phyloP scores from a whole-genome alignment of 2,329 filamentous ascomycete genomes.

The Daldinia sp. region DNA sequence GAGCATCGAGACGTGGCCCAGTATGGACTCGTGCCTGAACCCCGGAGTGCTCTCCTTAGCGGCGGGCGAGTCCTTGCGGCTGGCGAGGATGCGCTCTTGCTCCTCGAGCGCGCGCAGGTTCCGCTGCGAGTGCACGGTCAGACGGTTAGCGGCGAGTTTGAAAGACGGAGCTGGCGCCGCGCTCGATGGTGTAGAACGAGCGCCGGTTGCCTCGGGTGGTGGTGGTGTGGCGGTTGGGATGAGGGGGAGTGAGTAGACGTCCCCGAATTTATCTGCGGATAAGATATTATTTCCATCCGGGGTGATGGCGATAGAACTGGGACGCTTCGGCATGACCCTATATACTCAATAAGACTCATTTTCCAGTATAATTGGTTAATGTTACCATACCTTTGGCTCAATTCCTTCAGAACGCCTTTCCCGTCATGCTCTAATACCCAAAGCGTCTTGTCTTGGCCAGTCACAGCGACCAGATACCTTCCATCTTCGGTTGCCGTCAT shows the following conservation, averaged over 20 bases:
- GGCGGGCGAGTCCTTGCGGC: slow-evolving; percentile 44
- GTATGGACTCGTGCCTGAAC: slow-evolving; percentile 82
- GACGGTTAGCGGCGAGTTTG: slow-evolving; percentile 64
- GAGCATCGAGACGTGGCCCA: slow-evolving; percentile 96
- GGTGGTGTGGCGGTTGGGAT: slow-evolving; percentile 52
- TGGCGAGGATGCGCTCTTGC: slow-evolving; percentile 59
- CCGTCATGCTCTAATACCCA: slow-evolving; percentile 80
- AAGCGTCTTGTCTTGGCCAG: slow-evolving; percentile 91
- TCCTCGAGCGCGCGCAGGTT: slow-evolving; percentile 71
- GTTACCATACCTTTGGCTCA: slow-evolving; percentile 75
- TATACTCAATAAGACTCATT: slow-evolving; percentile 46
- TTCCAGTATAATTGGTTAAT: slow-evolving; percentile 2
- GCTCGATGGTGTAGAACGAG: slow-evolving; percentile 7
- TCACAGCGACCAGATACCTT: slow-evolving; percentile 79
- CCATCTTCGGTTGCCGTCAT: slow-evolving; percentile 73
- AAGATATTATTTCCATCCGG: slow-evolving; percentile 79
- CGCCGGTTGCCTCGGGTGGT: slow-evolving; percentile 17
- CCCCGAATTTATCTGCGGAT: slow-evolving; percentile 94
- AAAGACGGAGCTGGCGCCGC: slow-evolving; percentile 48
- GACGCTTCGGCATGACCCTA: slow-evolving; percentile 89
- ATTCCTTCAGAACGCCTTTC: slow-evolving; percentile 70
- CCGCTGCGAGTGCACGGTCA: slow-evolving; percentile 73
- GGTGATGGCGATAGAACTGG: slow-evolving; percentile 79
- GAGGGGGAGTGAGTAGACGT: slow-evolving; percentile 90
- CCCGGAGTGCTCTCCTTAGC: slow-evolving; percentile 54